phyloP scores from a whole-genome alignment of 2,329 filamentous ascomycete genomes.

The Monilinia polystroma region DNA sequence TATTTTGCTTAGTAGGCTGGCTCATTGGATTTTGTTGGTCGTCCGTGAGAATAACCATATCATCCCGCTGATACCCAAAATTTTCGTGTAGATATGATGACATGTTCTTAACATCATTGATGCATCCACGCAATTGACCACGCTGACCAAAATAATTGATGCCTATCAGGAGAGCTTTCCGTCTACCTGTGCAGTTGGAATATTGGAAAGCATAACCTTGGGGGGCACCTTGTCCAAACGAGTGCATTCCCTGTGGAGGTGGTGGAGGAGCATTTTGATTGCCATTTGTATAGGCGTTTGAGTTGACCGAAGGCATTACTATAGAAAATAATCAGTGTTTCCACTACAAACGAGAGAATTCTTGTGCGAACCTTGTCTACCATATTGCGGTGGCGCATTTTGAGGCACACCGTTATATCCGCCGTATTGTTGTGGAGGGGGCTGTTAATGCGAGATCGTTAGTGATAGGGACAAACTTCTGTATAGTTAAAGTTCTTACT shows the following conservation, averaged over 20 bases:
- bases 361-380: constrained; percentile 50
- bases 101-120: constrained; percentile 98
- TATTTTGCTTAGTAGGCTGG: constrained; percentile 93
- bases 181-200: constrained; percentile 81
- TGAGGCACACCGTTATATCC: constrained; percentile 42
- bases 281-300: constrained; percentile 56
- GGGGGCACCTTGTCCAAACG: constrained; percentile 79
- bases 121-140: constrained; percentile 87
- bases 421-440: constrained; percentile 51
- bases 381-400: constrained; percentile 48
- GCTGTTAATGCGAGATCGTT: constrained; percentile 28
- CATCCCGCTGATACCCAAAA: constrained; percentile 89
- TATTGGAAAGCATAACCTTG: constrained; percentile 83
- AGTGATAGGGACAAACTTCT: constrained; percentile 7
- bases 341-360: not conserved
- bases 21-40: constrained; percentile 98
- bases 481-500: constrained; percentile 27
- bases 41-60: constrained; percentile 96
- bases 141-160: constrained; percentile 97
- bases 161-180: constrained; percentile 88
- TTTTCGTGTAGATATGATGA: constrained; percentile 83
- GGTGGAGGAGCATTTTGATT: constrained; percentile 61
- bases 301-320: constrained; percentile 47
- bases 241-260: constrained; percentile 67
- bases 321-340: constrained; percentile 20